Conservation (phyloP, 179 eudicot genomes). For the Heliamphora pulchella region DNA sequence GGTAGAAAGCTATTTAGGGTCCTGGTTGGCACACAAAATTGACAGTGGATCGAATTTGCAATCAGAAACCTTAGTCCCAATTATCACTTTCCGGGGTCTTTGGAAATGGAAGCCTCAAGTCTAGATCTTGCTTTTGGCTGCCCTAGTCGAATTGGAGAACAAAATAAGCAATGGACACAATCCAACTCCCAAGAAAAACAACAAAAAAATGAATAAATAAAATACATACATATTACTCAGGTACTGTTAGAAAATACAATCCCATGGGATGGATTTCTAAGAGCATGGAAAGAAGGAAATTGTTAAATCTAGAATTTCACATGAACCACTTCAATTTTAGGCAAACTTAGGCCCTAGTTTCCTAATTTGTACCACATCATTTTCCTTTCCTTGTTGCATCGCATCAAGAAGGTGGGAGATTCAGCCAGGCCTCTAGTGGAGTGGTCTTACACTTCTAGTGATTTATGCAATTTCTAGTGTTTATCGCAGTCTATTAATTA, state of each 20-base stretch:
- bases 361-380: background rate
- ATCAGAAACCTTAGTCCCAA: background rate
- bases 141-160: background rate
- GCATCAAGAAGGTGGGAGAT: constrained; percentile 4
- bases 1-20: background rate
- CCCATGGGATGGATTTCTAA: background rate
- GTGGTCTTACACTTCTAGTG: too few species aligned
- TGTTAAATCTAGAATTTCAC: background rate
- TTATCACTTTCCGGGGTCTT: background rate
- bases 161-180: background rate
- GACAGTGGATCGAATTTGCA: background rate
- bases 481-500: too few species aligned
- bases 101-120: background rate
- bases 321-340: background rate
- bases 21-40: background rate
- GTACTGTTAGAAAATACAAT: background rate
- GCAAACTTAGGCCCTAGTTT: background rate
- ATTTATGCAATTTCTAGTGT: too few species aligned
- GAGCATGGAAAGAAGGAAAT: background rate
- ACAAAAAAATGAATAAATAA: too few species aligned
- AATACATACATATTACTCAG: background rate
- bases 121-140: background rate
- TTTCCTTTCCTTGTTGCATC: background rate
- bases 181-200: background rate
- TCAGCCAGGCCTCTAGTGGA: too few species aligned